These are phyloP conservation scores for Hyphopichia burtonii DNA, from an alignment of 1,139 yeast genomes.

Conservation along the genomic window DNA sequence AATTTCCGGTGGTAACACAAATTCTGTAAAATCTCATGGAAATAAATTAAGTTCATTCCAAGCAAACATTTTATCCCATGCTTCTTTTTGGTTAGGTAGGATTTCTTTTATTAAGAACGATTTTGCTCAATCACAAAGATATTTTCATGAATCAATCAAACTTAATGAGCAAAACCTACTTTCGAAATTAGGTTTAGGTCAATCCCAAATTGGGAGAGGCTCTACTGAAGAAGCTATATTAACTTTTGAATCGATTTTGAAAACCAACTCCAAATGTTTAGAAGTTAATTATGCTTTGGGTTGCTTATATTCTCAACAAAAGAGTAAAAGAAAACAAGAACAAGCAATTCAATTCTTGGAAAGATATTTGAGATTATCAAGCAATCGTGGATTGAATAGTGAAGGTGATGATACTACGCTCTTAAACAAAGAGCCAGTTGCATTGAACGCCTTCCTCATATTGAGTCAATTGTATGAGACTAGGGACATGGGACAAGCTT, in stretches of 20 bases:
- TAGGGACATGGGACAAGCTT: slow-evolving; percentile 56
- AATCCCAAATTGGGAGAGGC: slow-evolving; percentile 74
- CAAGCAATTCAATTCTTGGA: slow-evolving; percentile 70
- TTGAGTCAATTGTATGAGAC: slow-evolving; percentile 69
- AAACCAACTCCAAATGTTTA: slow-evolving; percentile 64
- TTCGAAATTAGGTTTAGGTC: slow-evolving; percentile 83
- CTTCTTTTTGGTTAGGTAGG: slow-evolving; percentile 85
- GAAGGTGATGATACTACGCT: slow-evolving; percentile 23
- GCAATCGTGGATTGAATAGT: slow-evolving; percentile 38
- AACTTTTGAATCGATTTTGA: slow-evolving; percentile 74
- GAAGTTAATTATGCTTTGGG: slow-evolving; percentile 82
- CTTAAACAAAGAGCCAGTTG: slow-evolving; percentile 58
- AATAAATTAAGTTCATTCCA: slow-evolving; percentile 28
- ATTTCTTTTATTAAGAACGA: slow-evolving; percentile 61
- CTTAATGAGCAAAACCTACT: slow-evolving; percentile 60
- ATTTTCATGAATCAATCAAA: slow-evolving; percentile 71
- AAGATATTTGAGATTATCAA: slow-evolving; percentile 64
- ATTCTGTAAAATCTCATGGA: slow-evolving; percentile 14
- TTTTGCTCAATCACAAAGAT: slow-evolving; percentile 65
- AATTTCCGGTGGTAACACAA: slow-evolving; percentile 17
- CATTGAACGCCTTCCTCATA: slow-evolving; percentile 65
- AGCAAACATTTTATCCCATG: slow-evolving; percentile 61
- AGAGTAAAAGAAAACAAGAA: slow-evolving; percentile 34
- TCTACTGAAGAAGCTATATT: slow-evolving; percentile 81
- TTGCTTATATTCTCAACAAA: slow-evolving; percentile 58